Conservation (phyloP, 306 rosid genomes). For the Alnus glutinosa region DNA sequence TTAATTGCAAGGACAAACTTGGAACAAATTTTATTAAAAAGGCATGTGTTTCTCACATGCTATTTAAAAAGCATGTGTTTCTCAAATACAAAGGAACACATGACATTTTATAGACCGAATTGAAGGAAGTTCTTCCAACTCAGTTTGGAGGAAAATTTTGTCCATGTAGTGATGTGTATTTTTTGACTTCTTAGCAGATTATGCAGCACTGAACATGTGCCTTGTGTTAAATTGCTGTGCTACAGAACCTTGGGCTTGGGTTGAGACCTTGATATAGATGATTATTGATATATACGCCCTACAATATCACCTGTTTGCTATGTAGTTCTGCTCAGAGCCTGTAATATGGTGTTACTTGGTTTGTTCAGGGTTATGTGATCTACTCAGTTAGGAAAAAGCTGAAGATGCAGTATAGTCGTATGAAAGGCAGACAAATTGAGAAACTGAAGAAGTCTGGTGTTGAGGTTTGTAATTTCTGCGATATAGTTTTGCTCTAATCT, state of each 20-base stretch:
- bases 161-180: neutral
- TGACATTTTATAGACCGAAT: no score
- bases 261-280: neutral
- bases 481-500: conserved; percentile 18
- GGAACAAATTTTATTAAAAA: no score
- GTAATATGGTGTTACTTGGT: conserved; percentile 12
- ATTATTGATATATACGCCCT: neutral
- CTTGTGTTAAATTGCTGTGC: neutral
- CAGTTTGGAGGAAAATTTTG: no score
- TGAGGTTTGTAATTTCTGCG: conserved; percentile 61
- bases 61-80: no score
- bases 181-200: neutral
- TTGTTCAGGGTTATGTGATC: conserved; percentile 83
- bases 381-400: conserved; percentile 90
- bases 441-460: conserved; percentile 88
- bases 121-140: no score
- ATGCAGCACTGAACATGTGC: neutral
- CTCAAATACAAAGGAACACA: no score
- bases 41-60: no score
- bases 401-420: conserved; percentile 83
- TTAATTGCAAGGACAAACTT: no score
- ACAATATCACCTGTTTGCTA: neutral
- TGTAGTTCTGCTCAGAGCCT: neutral
- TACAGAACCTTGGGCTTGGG: neutral
- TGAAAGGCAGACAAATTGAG: conserved; percentile 94